phyloP scores from a whole-genome alignment of 176 grass and related monocot genomes.

The Olyra latifolia region DNA sequence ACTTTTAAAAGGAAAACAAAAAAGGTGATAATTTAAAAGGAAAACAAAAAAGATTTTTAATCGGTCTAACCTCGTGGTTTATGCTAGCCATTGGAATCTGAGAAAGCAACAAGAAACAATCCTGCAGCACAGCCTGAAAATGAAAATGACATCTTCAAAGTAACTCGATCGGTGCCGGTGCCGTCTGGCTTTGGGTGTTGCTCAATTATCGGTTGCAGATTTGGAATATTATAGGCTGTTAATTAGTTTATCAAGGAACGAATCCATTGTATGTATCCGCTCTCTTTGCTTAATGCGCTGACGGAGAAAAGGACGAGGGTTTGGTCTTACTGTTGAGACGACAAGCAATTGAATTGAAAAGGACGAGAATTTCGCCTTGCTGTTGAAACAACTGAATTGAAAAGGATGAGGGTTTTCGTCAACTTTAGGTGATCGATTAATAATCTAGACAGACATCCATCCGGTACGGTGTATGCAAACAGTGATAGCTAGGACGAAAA shows the following conservation, averaged over 20 bases:
- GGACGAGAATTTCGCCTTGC: background rate
- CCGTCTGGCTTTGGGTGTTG: constrained; percentile 7
- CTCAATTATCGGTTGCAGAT: background rate
- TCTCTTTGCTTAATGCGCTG: constrained; percentile 1
- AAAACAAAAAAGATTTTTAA: background rate
- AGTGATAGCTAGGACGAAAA: background rate
- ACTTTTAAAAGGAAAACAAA: background rate
- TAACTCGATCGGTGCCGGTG: background rate
- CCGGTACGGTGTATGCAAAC: background rate
- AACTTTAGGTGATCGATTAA: background rate
- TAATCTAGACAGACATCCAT: background rate
- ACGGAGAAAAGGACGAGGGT: background rate
- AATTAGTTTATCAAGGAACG: background rate
- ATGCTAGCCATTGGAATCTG: constrained; percentile 19
- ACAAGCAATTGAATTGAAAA: background rate
- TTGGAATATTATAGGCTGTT: background rate
- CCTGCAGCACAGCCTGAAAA: background rate
- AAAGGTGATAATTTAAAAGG: background rate
- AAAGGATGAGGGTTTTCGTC: too few species aligned
- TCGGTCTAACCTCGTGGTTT: background rate
- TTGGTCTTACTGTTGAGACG: background rate
- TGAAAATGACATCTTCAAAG: constrained; percentile 12
- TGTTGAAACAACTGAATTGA: too few species aligned
- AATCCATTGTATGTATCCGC: background rate
- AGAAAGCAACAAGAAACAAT: constrained; percentile 36